Evolutionary conservation across 257 asterid genomes (phyloP), one percentile per base, ranked within the genome.

Genomic region (Lithospermum erythrorhizon): DNA sequence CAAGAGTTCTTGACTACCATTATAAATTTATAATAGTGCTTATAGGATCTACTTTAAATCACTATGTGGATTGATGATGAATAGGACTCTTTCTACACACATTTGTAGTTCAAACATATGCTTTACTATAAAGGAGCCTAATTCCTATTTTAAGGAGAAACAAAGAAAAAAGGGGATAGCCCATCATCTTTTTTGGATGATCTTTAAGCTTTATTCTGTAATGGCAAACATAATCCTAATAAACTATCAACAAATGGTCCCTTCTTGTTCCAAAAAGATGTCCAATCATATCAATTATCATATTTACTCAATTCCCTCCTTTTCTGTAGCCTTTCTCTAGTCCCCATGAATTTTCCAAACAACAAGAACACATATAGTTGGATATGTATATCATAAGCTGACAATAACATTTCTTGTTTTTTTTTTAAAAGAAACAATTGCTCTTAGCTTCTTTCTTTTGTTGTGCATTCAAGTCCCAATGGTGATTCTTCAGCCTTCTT

Each of bases 401-500:
- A 41, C 18, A 41, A 3, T 2, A 41, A 41, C 49, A 2, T 41
- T 41, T 41, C 49, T 41, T 41, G 16, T 41, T 41, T 11, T 41
- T 17, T 41, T 41, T 11, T 1, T 11, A 0, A 14, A 13, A 41
- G 17, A 41, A 41, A 37, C 48, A 37, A 41, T 41, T 41, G 49
- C 18, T 15, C 69, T 27, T 27, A 27, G 32, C 32, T 29, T 18
- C 69, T 57, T 58, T 62, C 65, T 61, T 57, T n/a, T 68, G 69
- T 52, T 66, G 78, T 65, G 71, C 76, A 68, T 83, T 72, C 89
- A 76, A 83, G 66, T 90, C 73, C 90, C 95, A 66, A 91, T 88
- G 98, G 96, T 52, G 95, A 86, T 79, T 70, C 81, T 67, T 59
- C 69, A 64, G n/a, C 71, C 65, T 71, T 37, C 58, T 55, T 70